Conservation (phyloP, 2,329 filamentous ascomycete genomes). For the Sporothrix globosa region DNA sequence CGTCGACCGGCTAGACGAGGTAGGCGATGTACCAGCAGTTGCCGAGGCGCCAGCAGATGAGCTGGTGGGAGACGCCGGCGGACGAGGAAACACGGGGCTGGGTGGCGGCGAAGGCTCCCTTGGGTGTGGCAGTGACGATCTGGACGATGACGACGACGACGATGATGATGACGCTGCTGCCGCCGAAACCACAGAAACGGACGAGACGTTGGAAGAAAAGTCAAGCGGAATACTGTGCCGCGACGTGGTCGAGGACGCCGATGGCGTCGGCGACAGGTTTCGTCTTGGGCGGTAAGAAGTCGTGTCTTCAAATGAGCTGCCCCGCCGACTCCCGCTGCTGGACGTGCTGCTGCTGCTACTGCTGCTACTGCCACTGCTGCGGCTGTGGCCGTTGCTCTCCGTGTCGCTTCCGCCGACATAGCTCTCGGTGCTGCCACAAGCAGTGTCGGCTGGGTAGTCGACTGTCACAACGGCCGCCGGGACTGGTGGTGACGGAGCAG, state of each 20-base stretch:
- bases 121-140: neutral
- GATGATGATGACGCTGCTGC: too few relatives aligned
- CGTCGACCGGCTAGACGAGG: neutral
- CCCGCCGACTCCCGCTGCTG: neutral
- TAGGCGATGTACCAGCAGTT: neutral
- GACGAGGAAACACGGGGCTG: conserved; percentile 3
- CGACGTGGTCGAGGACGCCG: neutral
- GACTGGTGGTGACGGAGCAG: conserved; percentile 4
- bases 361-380: neutral
- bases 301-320: neutral
- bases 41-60: neutral
- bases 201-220: neutral
- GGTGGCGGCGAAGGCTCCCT: conserved; percentile 13
- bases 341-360: neutral
- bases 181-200: neutral
- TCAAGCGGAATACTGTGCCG: neutral
- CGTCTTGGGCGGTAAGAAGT: neutral
- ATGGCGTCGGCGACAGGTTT: neutral
- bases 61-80: neutral
- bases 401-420: conserved; percentile 15
- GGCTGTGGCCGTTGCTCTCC: neutral
- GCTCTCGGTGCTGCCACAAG: neutral
- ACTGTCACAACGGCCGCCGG: neutral
- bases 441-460: neutral
- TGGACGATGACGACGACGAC: neutral